Evolutionary conservation across 805 yeast genomes (phyloP).

Genomic region (Vanderwaltozyma tropicalis): DNA sequence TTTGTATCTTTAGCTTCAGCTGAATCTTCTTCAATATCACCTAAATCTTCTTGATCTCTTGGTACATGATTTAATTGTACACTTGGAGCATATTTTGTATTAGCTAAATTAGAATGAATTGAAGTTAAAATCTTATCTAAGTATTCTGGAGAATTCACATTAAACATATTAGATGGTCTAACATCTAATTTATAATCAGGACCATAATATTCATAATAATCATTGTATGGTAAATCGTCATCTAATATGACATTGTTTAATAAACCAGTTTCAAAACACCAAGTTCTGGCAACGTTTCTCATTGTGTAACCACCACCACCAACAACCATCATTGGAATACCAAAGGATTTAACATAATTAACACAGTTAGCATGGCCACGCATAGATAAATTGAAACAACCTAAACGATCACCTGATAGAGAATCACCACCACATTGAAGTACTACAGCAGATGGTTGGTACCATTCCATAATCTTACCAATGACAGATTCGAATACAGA

Average conservation of each 20-base stretch:
- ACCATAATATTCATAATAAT: slow-evolving; percentile 93
- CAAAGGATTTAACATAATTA: slow-evolving; percentile 76
- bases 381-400: slow-evolving; percentile 87
- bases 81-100: slow-evolving; percentile 94
- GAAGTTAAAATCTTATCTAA: slow-evolving; percentile 72
- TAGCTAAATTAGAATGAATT: slow-evolving; percentile 67
- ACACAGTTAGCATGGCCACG: slow-evolving; percentile 95
- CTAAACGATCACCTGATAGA: slow-evolving; percentile 83
- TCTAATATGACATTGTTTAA: slow-evolving; percentile 60
- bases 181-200: slow-evolving; percentile 95
- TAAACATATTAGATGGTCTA: slow-evolving; percentile 91
- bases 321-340: slow-evolving; percentile 77
- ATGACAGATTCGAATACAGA: slow-evolving; percentile 71
- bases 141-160: slow-evolving; percentile 89
- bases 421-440: slow-evolving; percentile 98
- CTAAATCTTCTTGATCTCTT: slow-evolving; percentile 73
- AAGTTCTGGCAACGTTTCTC: slow-evolving; percentile 83
- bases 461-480: slow-evolving; percentile 83
- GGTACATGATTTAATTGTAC: slow-evolving; percentile 90
- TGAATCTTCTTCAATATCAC: slow-evolving; percentile 79
- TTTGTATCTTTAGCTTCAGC: slow-evolving; percentile 72
- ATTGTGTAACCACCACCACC: slow-evolving; percentile 99
- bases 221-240: slow-evolving; percentile 76
- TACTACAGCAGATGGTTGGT: slow-evolving; percentile 87
- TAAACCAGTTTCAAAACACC: slow-evolving; percentile 91